A percentile compares a stretch with the other conserved stretches of the same genome.
phyloP scores from a whole-genome alignment of 2,329 filamentous ascomycete genomes.

The Conoideocrella luteorostrata region DNA sequence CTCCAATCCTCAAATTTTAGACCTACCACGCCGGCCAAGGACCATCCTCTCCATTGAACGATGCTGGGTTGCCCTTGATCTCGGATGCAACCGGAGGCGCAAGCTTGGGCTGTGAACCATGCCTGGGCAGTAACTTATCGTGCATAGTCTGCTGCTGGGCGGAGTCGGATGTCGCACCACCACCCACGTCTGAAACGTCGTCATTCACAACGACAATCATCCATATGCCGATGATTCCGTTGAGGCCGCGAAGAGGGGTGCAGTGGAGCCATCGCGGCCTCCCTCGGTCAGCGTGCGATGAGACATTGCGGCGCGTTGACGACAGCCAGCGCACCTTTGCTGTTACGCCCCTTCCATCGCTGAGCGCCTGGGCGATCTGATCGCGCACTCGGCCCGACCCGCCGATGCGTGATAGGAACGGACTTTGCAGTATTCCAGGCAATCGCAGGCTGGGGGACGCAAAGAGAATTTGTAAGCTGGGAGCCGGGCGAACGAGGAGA shows the following conservation, averaged over 20 bases:
- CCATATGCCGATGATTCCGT: conserved; percentile 1
- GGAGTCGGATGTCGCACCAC: not conserved
- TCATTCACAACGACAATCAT: conserved; percentile 4
- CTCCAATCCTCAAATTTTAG: too few relatives aligned
- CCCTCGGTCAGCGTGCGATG: not conserved
- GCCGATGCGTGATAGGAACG: conserved; percentile 47
- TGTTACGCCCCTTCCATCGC: conserved; percentile 63
- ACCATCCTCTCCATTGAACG: too few relatives aligned
- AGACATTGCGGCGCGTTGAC: not conserved
- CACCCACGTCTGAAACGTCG: not conserved
- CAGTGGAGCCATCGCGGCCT: conserved; percentile 3
- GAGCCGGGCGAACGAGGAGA: conserved; percentile 58
- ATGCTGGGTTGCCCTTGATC: too few relatives aligned
- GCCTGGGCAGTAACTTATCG: too few relatives aligned
- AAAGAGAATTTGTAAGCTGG: conserved; percentile 60
- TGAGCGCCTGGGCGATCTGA: conserved; percentile 49
- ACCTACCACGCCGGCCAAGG: too few relatives aligned
- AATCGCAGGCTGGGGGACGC: conserved; percentile 60
- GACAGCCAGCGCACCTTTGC: conserved; percentile 66
- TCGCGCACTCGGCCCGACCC: conserved; percentile 40
- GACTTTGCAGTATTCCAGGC: conserved; percentile 58
- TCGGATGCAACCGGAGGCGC: too few relatives aligned
- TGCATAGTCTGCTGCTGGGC: not conserved
- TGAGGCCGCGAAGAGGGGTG: conserved; percentile 1
- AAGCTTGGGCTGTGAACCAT: too few relatives aligned